Base-by-base conservation (phyloP, 345 rosid genomes). In the Turnera subulata region DNA sequence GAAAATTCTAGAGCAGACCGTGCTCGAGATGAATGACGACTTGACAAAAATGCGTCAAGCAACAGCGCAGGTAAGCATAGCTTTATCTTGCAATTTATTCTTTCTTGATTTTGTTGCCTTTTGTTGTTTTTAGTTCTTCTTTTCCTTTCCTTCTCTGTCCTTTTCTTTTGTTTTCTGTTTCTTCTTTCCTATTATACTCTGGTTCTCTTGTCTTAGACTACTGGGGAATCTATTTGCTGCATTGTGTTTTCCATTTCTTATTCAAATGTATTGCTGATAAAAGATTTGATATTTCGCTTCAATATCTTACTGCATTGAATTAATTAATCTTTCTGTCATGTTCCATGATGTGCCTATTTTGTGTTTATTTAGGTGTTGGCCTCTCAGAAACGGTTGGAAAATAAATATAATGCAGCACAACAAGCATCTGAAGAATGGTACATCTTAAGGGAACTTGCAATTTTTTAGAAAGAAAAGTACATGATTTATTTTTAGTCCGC, bases 41-140 rank as follows among this genome's bases (percentile, higher is more conserved):
- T 69, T 86, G 77, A 72, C 78, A 50, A 86, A 86, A 71, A 84
- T 86, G 95, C 80, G 95, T 47, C 95, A 86, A 56, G 95, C 95
- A 50, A 80, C 95, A 37, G 95, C 95, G 38, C 95, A 86, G 74
- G 95, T 86, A 78, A 79, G 76, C 33, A 33, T 63, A 4, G 15
- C 39, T 24, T 17, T 4, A 43, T 39, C 45, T 63, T 64, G 16
- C 13, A n/a, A 40, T 61, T 22, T 33, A 25, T 40, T 51, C 32
- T 50, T 39, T 49, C 11, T 14, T 37, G 17, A 33, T 33, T 11
- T 17, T 16, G 4, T 17, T 24, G 1, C 6, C 24, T 19, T 38
- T 17, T 26, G 40, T 19, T n/a, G 37, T 24, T 16, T 20, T 47
- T n/a, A n/a, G n/a, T n/a, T 29, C 25, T 20, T 17, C 43, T 54